Percentiles rank a stretch among this genome's conserved stretches.
These are phyloP conservation scores for Phytopythium chamaehyphon DNA, from an alignment of 352 stramenopile species.

Conservation along the genomic window DNA sequence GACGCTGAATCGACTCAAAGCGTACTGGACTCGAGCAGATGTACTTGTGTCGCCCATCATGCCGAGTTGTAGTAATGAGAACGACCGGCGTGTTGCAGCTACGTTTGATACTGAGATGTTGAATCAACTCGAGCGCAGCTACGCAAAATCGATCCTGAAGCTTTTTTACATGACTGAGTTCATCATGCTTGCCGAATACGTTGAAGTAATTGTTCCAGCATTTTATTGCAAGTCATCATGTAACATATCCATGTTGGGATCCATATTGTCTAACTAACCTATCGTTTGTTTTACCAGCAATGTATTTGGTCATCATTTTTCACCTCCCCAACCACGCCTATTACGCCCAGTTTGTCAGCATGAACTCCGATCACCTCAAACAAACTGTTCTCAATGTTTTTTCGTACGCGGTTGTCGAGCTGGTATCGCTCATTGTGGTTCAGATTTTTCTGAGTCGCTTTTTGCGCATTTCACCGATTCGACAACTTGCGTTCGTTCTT, in stretches of 20 bases:
- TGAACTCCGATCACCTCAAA: slow-evolving; percentile 11
- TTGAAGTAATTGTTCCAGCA: slow-evolving; percentile 16
- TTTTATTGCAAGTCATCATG: slow-evolving; percentile 14
- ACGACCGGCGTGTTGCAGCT: no score
- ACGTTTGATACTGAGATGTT: neutral
- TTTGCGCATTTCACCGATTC: slow-evolving; percentile 18
- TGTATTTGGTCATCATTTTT: slow-evolving; percentile 25
- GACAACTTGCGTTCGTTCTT: slow-evolving; percentile 36
- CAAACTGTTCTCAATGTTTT: slow-evolving; percentile 21
- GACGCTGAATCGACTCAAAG: no score
- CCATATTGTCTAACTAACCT: neutral
- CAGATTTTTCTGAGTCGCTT: slow-evolving; percentile 14
- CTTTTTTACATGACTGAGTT: slow-evolving; percentile 29
- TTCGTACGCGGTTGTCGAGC: slow-evolving; percentile 28
- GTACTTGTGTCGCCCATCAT: no score
- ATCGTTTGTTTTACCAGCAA: slow-evolving; percentile 5
- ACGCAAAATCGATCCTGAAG: slow-evolving; percentile 14
- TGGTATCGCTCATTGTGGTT: slow-evolving; percentile 31
- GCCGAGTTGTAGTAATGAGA: no score
- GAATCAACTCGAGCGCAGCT: slow-evolving; percentile 11
- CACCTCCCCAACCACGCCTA: slow-evolving; percentile 27
- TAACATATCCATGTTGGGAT: no score
- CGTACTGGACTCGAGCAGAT: no score
- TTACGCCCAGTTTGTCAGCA: slow-evolving; percentile 20
- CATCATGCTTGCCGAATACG: slow-evolving; percentile 18